Evolutionary conservation across 1,284 basidiomycete genomes (phyloP).

Genomic region (Irpex sp.): DNA sequence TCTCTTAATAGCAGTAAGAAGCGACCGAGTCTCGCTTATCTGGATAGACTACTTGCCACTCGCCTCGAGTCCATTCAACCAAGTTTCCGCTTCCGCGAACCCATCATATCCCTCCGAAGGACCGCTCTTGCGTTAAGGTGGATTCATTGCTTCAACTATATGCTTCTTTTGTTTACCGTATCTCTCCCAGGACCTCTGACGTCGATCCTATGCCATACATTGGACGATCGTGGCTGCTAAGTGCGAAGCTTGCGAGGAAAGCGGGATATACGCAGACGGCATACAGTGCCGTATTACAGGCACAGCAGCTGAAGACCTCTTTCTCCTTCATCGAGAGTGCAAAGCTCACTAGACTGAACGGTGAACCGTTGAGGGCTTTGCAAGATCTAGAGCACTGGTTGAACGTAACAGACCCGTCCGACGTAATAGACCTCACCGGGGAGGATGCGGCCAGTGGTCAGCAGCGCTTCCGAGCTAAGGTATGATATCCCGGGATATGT

Average conservation of each 20-base stretch:
- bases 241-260: conserved; percentile 93
- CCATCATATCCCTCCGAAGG: conserved; percentile 85
- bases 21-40: conserved; percentile 27
- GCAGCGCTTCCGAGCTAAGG: conserved; percentile 54
- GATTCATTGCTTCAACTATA: conserved; percentile 19
- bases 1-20: conserved; percentile 26
- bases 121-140: conserved; percentile 79
- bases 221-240: conserved; percentile 85
- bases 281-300: conserved; percentile 93
- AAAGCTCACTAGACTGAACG: conserved; percentile 78
- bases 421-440: conserved; percentile 50
- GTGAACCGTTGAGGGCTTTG: conserved; percentile 83
- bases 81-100: conserved; percentile 89
- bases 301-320: conserved; percentile 67
- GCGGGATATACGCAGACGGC: conserved; percentile 95
- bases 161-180: conserved; percentile 6
- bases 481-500: conserved; percentile 18
- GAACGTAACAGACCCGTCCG: conserved; percentile 30
- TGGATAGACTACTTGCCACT: conserved; percentile 47
- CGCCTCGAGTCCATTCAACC: conserved; percentile 80
- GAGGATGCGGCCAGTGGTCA: conserved; percentile 39
- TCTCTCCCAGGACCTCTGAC: conserved; percentile 5
- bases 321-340: conserved; percentile 91
- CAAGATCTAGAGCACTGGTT: conserved; percentile 86
- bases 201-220: conserved; percentile 50